Base-by-base conservation (phyloP, 2,329 filamentous ascomycete species). In the Fusarium nurragi region DNA sequence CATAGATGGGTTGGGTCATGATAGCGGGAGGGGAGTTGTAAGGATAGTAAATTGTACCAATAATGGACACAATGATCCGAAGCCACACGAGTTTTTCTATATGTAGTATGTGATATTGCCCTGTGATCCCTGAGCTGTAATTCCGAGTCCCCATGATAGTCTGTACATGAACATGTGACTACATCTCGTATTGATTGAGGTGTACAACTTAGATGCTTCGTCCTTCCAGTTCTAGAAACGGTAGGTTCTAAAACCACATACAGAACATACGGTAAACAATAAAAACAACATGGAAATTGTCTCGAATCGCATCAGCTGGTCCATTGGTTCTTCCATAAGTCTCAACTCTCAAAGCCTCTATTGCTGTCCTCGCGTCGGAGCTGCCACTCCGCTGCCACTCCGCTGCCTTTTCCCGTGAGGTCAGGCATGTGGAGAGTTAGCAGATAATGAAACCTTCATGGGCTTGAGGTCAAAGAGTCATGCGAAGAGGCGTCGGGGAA, bases 41-140 rank as follows among this genome's bases (percentile, higher is more conserved):
- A 68, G 73, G 73, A 75, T 75, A 74, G 66, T 65, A 69, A 66
- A 75, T 69, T 73, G 71, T 75, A 75, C 71, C 70, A 74, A 65
- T 68, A 74, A 69, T 61, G 51, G 64, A 51, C 43, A 64, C 43
- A 56, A 51, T 57, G 34, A 58, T 51, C 43, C 49, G 44, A 57
- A 61, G 47, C 54, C 54, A 50, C 50, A 64, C 53, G 23, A 44
- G 45, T 8, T 28, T 26, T 53, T 26, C n/a, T 53, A 34, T 50
- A 11, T 30, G 13, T 9, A 30, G 13, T 28, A 5, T 38, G 26
- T 54, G 47, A 54, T 21, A 5, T 30, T 28, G 19, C 8, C 45
- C 19, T 40, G 34, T 54, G 54, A 54, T 40, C 14, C n/a, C 3
- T 21, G 19, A 30, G 11, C 5, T 30, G 25, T 25, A 11, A 44